Conservation (phyloP, 2,329 filamentous ascomycete genomes). For the Fonsecaea pugnacius region DNA sequence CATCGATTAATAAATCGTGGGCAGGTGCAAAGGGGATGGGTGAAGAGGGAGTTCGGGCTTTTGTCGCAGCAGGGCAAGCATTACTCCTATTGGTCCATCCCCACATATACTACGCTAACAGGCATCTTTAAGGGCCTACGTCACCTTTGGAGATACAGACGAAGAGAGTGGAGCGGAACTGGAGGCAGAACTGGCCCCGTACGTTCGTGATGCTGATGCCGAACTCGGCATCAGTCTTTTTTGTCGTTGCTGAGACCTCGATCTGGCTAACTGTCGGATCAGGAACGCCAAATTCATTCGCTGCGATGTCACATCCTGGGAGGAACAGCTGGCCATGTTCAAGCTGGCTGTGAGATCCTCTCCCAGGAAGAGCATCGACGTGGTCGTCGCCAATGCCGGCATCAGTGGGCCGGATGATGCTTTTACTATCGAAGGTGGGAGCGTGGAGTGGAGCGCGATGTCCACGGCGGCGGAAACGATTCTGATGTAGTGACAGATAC, state of each 20-base stretch:
- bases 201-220: neutral
- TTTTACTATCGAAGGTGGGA: conserved; percentile 33
- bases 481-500: conserved; percentile 23
- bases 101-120: neutral
- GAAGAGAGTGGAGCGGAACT: conserved; percentile 47
- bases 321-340: conserved; percentile 67
- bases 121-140: conserved; percentile 15
- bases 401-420: conserved; percentile 52
- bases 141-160: conserved; percentile 41
- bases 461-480: conserved; percentile 51
- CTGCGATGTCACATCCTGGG: conserved; percentile 66
- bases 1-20: neutral
- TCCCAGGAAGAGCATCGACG: conserved; percentile 61
- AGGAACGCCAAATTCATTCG: conserved; percentile 40
- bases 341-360: conserved; percentile 60
- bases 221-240: neutral
- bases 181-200: conserved; percentile 16
- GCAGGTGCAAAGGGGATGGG: conserved; percentile 41
- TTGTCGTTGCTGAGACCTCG: neutral
- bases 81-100: neutral
- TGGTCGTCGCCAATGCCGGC: conserved; percentile 70
- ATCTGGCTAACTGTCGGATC: neutral
- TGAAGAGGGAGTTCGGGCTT: conserved; percentile 39
- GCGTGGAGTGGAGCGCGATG: conserved; percentile 10
- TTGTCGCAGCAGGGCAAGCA: conserved; percentile 35